Evolutionary conservation across 1,284 basidiomycete species (phyloP).

Genomic region (Austroboletus niveus): DNA sequence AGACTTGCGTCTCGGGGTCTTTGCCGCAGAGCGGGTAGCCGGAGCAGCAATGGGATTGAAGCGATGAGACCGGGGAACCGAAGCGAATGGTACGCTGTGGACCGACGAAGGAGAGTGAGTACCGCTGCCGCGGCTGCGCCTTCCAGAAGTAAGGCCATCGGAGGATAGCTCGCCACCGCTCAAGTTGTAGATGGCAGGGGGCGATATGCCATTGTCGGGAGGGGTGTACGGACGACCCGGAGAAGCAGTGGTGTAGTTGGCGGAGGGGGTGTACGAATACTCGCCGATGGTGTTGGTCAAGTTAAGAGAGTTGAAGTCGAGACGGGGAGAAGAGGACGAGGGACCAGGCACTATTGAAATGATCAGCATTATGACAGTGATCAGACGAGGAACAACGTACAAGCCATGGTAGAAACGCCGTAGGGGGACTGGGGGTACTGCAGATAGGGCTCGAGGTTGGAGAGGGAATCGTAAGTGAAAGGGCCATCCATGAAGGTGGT

Average conservation of each 20-base stretch:
- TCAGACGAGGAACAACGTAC: conserved; percentile 32
- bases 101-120: conserved; percentile 57
- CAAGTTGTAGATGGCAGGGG: conserved; percentile 66
- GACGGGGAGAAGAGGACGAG: conserved; percentile 51
- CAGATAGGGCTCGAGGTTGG: conserved; percentile 46
- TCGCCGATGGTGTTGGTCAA: conserved; percentile 56
- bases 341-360: conserved; percentile 39
- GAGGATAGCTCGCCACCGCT: conserved; percentile 69
- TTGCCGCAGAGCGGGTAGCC: conserved; percentile 42
- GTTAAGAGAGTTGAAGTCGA: conserved; percentile 62
- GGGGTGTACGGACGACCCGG: conserved; percentile 69
- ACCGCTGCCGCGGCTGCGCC: conserved; percentile 64
- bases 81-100: conserved; percentile 48
- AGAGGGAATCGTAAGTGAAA: conserved; percentile 60
- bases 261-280: conserved; percentile 60
- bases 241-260: conserved; percentile 49
- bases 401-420: conserved; percentile 41
- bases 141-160: conserved; percentile 60
- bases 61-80: conserved; percentile 67
- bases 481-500: conserved; percentile 54
- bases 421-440: conserved; percentile 51
- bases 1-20: conserved; percentile 53
- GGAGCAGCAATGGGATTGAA: conserved; percentile 70
- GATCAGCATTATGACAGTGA: conserved; percentile 8
- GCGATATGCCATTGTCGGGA: conserved; percentile 63